Evolutionary conservation across 768 basidiomycete species (phyloP), one percentile per base, ranked within the genome.

Genomic region (Calocybe gangraenosa): DNA sequence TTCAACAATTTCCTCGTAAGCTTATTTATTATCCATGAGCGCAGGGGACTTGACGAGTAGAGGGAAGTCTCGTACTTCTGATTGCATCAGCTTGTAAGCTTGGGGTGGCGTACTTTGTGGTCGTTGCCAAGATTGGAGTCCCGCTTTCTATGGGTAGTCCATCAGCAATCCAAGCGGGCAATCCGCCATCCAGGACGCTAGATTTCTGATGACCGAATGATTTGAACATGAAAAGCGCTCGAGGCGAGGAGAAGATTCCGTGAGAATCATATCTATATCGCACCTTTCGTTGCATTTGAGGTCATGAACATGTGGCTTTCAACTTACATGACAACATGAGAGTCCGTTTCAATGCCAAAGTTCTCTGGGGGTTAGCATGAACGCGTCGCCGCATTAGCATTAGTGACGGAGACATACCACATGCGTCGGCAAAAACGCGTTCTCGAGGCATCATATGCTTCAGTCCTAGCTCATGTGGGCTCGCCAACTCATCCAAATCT

Each of bases 141-240:
- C 67, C 65, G 18, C 58, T 57, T 39, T 80, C 82, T 8, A 79
- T 57, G n/a, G 74, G 68, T 13, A 76, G 66, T 15, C 83, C 82
- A 58, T 87, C 82, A 22, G 73, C 74, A 47, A 79, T 70, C 89
- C 90, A 95, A 32, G 78, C 69, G 23, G 89, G 91, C 10, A 97
- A 75, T 15, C 94, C 95, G n/a, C 96, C 96, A 62, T 98, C 82
- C 13, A 99, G 74, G 9, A 98, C 76, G 49, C 87, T 90, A 7
- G 92, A 90, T 35, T 82, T 83, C 23, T 73, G 64, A 63, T 99
- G 96, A 7, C 91, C 90, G 64, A 96, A 92, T 18, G 87, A 75
- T 66, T 87, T 79, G 76, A 98, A 96, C 73, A 91, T 98, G 72
- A 89, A 98, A 35, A 93, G 75, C 1, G 92, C 91, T 47, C 96